Evolutionary conservation across 176 grass and related monocot species (phyloP).

Genomic region (Saccharum officinarum): DNA sequence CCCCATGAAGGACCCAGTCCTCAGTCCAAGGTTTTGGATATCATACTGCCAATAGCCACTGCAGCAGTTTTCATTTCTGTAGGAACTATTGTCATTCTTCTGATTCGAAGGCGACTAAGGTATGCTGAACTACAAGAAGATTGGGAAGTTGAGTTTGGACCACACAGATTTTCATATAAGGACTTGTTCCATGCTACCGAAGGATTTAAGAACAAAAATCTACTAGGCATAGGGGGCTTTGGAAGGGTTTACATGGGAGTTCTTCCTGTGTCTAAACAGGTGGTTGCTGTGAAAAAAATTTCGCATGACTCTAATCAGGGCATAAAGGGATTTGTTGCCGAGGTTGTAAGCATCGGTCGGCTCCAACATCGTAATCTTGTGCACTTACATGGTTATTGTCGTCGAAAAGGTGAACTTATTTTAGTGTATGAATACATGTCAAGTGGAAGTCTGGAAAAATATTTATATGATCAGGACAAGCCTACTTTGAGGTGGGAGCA

Average conservation of each 20-base stretch:
- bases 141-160: conserved; percentile 1
- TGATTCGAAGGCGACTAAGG: background rate
- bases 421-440: conserved; percentile 22
- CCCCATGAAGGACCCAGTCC: conserved; percentile 17
- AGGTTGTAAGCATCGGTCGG: background rate
- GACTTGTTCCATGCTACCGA: background rate
- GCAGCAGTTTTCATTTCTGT: background rate
- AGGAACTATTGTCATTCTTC: background rate
- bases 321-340: background rate
- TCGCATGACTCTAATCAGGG: background rate
- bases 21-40: background rate
- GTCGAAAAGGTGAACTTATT: conserved; percentile 19
- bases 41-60: background rate
- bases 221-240: background rate
- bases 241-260: background rate
- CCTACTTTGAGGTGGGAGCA: conserved; percentile 15
- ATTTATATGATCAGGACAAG: background rate
- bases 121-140: conserved; percentile 11
- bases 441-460: background rate
- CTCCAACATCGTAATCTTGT: conserved; percentile 30
- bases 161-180: background rate
- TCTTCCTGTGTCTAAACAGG: background rate
- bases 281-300: background rate
- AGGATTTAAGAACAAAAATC: background rate
- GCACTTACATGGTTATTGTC: background rate